A percentile compares a stretch with the other conserved stretches of the same genome.
Evolutionary conservation across 768 basidiomycete species (phyloP).

Genomic region (Hygrocybe punicea): DNA sequence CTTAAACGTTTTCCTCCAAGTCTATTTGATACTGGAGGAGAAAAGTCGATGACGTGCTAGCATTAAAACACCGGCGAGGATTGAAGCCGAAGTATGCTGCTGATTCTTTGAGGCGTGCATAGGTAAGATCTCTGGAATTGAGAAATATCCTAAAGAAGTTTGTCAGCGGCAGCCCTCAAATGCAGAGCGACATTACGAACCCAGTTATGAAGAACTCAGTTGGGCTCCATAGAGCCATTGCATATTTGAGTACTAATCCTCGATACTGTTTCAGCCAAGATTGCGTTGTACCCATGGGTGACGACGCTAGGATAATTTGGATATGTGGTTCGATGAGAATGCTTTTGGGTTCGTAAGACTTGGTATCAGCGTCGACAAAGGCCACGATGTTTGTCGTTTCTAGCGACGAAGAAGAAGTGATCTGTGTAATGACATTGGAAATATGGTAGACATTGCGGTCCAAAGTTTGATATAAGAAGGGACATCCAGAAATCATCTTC

Average conservation of each 20-base stretch:
- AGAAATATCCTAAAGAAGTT: not conserved
- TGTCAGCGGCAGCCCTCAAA: not conserved
- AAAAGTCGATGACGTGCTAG: not conserved
- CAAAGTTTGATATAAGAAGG: slow-evolving; percentile 2
- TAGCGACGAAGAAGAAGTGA: not conserved
- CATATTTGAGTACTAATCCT: not conserved
- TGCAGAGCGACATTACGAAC: not conserved
- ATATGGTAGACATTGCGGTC: not conserved
- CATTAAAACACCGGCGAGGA: not conserved
- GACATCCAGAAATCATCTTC: not conserved
- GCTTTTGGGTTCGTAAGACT: not conserved
- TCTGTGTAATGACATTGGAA: not conserved
- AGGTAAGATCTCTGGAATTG: not conserved
- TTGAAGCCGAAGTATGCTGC: slow-evolving; percentile 1
- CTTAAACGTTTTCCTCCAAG: not conserved
- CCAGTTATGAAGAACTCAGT: slow-evolving; percentile 1
- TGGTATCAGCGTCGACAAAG: slow-evolving; percentile 1
- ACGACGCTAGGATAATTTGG: not conserved
- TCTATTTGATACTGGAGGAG: not conserved
- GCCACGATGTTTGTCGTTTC: not conserved
- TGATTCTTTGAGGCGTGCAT: not conserved
- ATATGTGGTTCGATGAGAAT: not conserved
- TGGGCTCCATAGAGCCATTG: not conserved
- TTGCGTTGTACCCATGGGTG: not conserved
- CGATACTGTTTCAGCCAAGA: not conserved